Evolutionary conservation across 2,329 filamentous ascomycete species (phyloP).

Genomic region (Beauveria sp.): DNA sequence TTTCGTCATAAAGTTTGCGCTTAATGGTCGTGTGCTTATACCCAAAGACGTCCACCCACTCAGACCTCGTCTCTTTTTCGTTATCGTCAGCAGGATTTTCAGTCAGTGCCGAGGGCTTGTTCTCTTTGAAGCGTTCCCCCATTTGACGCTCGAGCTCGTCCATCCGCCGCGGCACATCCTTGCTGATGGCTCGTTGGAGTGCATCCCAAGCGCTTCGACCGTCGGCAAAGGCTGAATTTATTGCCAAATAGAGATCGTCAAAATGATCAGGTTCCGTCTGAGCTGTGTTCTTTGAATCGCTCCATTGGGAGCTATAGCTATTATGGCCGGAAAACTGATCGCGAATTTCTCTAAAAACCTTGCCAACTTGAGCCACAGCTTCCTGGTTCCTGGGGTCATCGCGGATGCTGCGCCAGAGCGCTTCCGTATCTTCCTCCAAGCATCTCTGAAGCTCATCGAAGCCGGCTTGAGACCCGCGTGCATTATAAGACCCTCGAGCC

Average conservation of each 20-base stretch:
- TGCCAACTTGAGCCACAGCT: conserved; percentile 12
- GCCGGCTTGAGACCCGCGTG: conserved; percentile 19
- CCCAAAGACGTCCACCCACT: conserved; percentile 36
- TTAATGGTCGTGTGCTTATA: conserved; percentile 35
- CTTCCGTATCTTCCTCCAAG: conserved; percentile 21
- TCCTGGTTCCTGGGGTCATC: conserved; percentile 12
- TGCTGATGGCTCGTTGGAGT: conserved; percentile 29
- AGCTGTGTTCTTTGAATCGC: background rate
- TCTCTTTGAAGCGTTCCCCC: background rate
- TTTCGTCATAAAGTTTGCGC: conserved; percentile 30
- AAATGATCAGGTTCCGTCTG: conserved; percentile 26
- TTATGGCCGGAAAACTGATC: conserved; percentile 7
- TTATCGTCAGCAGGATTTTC: conserved; percentile 20
- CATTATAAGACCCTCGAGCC: conserved; percentile 19
- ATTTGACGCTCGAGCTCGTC: conserved; percentile 5
- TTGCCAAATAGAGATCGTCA: conserved; percentile 32
- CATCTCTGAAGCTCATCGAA: conserved; percentile 25
- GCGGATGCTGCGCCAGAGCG: conserved; percentile 20
- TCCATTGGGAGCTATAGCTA: background rate
- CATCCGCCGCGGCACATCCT: conserved; percentile 13
- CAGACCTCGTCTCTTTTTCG: conserved; percentile 29
- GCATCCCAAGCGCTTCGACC: conserved; percentile 33
- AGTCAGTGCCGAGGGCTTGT: background rate
- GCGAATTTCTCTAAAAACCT: conserved; percentile 12
- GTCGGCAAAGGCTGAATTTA: conserved; percentile 29